phyloP scores from a whole-genome alignment of 2,329 filamentous ascomycete species.

The Zarea fungicola region DNA sequence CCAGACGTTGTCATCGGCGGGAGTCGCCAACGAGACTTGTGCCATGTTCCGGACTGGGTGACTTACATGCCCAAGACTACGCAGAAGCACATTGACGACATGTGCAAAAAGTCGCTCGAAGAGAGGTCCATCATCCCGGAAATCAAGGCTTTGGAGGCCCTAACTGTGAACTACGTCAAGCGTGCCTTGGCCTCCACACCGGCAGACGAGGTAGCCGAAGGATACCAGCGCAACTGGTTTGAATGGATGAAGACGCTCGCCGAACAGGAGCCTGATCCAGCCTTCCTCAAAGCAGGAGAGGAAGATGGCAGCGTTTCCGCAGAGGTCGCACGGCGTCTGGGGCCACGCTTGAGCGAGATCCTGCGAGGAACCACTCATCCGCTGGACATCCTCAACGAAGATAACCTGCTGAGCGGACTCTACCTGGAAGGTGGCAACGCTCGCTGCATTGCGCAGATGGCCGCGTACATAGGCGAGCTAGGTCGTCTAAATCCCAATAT shows the following conservation, averaged over 20 bases:
- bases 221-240: conserved; percentile 12
- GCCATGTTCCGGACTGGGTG: conserved; percentile 13
- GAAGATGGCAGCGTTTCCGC: background rate
- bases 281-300: conserved; percentile 8
- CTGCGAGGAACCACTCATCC: background rate
- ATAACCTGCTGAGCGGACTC: background rate
- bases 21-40: conserved; percentile 6
- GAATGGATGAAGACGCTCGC: conserved; percentile 11
- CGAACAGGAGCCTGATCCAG: conserved; percentile 8
- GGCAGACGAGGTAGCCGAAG: conserved; percentile 10
- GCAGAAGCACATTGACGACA: conserved; percentile 6
- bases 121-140: conserved; percentile 6
- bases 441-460: background rate
- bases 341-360: background rate
- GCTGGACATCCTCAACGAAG: conserved; percentile 6
- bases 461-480: conserved; percentile 18
- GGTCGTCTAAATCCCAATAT: conserved; percentile 35
- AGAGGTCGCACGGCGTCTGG: background rate
- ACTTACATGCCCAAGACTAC: conserved; percentile 13
- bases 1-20: conserved; percentile 6
- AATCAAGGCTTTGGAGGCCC: background rate
- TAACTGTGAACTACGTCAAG: conserved; percentile 11
- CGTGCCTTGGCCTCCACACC: conserved; percentile 4
- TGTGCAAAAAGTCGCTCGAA: conserved; percentile 10
- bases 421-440: background rate